Base-by-base conservation (phyloP, 2,329 filamentous ascomycete species). In the Aschersonia sp. region DNA sequence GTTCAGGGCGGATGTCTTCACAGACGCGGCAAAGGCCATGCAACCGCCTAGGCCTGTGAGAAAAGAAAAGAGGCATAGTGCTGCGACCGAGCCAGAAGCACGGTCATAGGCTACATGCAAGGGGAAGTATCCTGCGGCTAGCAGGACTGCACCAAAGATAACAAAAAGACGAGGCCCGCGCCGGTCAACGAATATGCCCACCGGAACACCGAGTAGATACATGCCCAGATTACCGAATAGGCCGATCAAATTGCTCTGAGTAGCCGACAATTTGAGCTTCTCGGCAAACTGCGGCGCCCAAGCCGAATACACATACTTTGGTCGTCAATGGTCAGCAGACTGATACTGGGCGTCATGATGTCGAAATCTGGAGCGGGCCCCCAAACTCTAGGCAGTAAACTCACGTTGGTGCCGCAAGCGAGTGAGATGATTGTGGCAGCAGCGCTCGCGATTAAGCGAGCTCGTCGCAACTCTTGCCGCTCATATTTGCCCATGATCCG, bases 231-330 rank as follows among this genome's bases (percentile, higher is more conserved):
- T 90, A n/a, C 81, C 85, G 44, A 79, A 76, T n/a, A 84, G 73
- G 42, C 85, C 89, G 60, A 98, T 89, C 54, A 97, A 66, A 65
- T 98, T 97, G 65, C 80, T 88, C 64, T 95, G 76, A 3, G 90
- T 97, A n/a, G 92, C 84, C 11, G 88, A 88, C 51, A 97, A 77
- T 61, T 84, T 81, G 56, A 98, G 73, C 56, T 78, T 81, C 58
- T 94, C 82, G 45, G 89, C 88, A 61, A 95, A 95, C 66, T 95
- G 89, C 22, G 92, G 92, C 11, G 87, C 88, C 89, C 92, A 98
- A 66, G 90, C 90, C 48, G 88, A 95, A 67, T 95, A 98, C 60
- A 89, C 90, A 77, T 98, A 97, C 87, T 95, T 60, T 45, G 46
- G 10, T 42, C 35, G 12, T 37, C 12, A 12, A 37, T 5, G 12